Evolutionary conservation across 805 yeast species (phyloP).

Genomic region (Groenewaldozyma salmanticensis): DNA sequence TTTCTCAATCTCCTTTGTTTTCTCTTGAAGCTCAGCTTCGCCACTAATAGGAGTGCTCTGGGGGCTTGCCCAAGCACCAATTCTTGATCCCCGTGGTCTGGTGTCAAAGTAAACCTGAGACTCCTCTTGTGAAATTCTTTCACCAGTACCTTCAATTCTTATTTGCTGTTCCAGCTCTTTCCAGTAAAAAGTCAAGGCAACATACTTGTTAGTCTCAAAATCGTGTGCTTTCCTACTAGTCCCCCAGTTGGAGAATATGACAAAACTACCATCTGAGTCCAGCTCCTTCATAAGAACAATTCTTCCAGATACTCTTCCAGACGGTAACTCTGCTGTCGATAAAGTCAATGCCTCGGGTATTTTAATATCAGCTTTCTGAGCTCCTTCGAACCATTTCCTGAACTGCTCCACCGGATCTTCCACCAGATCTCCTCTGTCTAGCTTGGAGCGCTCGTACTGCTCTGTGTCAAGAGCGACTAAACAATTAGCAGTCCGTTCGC

Average conservation of each 20-base stretch:
- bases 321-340: constrained; percentile 81
- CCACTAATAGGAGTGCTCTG: constrained; percentile 55
- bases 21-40: constrained; percentile 54
- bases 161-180: constrained; percentile 84
- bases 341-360: constrained; percentile 80
- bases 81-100: constrained; percentile 84
- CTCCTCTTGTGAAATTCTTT: constrained; percentile 61
- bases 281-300: constrained; percentile 82
- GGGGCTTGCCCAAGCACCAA: constrained; percentile 96
- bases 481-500: too few species aligned
- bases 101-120: constrained; percentile 71
- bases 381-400: constrained; percentile 76
- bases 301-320: constrained; percentile 83
- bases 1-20: constrained; percentile 38
- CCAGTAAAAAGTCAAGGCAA: constrained; percentile 88
- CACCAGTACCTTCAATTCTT: constrained; percentile 80
- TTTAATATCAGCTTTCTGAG: constrained; percentile 43
- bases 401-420: constrained; percentile 68
- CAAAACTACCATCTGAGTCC: constrained; percentile 66
- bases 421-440: constrained; percentile 44
- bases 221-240: constrained; percentile 75
- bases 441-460: constrained; percentile 64
- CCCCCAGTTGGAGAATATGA: constrained; percentile 87
- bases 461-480: constrained; percentile 78
- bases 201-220: constrained; percentile 60